A percentile compares a stretch with the other conserved stretches of the same genome.
These are phyloP conservation scores for Spathaspora hagerdaliae DNA, from an alignment of 805 yeast species.

Conservation along the genomic window DNA sequence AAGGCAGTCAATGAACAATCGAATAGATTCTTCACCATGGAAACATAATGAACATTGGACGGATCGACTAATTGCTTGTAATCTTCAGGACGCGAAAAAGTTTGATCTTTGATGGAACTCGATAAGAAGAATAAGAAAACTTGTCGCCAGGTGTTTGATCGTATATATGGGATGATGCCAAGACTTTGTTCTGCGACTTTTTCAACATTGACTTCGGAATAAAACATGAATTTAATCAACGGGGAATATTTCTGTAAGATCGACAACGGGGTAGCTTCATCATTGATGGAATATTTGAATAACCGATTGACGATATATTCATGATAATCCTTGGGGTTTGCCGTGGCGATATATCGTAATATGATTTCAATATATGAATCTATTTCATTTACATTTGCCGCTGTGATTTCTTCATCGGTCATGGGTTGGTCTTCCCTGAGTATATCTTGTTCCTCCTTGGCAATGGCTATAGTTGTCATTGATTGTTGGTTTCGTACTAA, in stretches of 20 bases:
- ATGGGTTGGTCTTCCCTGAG: constrained; percentile 1
- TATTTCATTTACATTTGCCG: constrained; percentile 20
- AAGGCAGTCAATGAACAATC: constrained; percentile 26
- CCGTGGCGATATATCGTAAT: constrained; percentile 31
- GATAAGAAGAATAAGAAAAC: constrained; percentile 29
- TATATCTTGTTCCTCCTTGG: constrained; percentile 4
- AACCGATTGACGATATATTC: constrained; percentile 21
- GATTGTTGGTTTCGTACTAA: constrained; percentile 16
- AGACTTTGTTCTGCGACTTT: constrained; percentile 18
- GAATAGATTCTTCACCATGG: constrained; percentile 24
- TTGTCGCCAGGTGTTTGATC: constrained; percentile 34
- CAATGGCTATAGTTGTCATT: constrained; percentile 3
- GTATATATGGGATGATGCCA: constrained; percentile 22
- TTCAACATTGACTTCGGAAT: constrained; percentile 20
- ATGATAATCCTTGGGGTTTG: constrained; percentile 32
- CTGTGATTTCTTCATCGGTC: constrained; percentile 6
- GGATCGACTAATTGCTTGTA: constrained; percentile 21
- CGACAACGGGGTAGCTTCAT: constrained; percentile 24
- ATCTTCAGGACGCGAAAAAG: constrained; percentile 34
- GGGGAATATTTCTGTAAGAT: constrained; percentile 30
- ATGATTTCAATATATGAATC: constrained; percentile 29
- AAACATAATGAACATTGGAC: constrained; percentile 18
- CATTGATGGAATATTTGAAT: constrained; percentile 18
- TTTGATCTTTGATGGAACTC: constrained; percentile 30
- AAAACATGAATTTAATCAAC: constrained; percentile 29